Conservation (phyloP, 1,139 yeast species). For the Yamadazyma sp. region DNA sequence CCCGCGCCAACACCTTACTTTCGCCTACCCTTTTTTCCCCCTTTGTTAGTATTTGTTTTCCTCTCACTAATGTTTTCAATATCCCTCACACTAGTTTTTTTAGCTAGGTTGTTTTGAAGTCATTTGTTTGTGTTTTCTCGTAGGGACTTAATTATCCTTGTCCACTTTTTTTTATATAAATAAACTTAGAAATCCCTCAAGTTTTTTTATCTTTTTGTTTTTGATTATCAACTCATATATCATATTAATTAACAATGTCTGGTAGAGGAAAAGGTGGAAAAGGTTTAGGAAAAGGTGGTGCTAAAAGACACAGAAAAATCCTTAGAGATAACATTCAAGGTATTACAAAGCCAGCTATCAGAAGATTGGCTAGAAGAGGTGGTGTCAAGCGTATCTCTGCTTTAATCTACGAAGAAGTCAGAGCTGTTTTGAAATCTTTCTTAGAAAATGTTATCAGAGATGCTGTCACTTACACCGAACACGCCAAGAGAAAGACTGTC, state of each 20-base stretch:
- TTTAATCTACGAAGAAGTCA: conserved; percentile 97
- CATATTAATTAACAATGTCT: conserved; percentile 64
- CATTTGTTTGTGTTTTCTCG: conserved; percentile 1
- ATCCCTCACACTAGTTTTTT: neutral
- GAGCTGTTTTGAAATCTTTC: conserved; percentile 94
- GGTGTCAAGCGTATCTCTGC: conserved; percentile 99
- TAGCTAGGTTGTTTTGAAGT: neutral
- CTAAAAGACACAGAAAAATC: conserved; percentile 99
- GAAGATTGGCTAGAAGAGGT: conserved; percentile 99
- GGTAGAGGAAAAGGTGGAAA: conserved; percentile 99
- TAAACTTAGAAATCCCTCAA: conserved; percentile 9
- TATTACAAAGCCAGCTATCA: conserved; percentile 99
- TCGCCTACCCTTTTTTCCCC: neutral
- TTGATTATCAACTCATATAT: conserved; percentile 7
- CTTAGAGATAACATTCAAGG: conserved; percentile 99
- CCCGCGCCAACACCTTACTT: too few species aligned
- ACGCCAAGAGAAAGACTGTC: conserved; percentile 99
- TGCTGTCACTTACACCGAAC: conserved; percentile 98
- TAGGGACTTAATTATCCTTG: neutral
- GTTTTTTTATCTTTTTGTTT: conserved; percentile 13
- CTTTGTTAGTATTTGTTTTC: conserved; percentile 3
- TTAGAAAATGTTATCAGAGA: conserved; percentile 97
- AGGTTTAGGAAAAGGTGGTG: conserved; percentile 99
- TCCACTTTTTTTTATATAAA: conserved; percentile 8
- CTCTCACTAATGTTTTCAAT: conserved; percentile 3